phyloP scores from a whole-genome alignment of 1,284 basidiomycete species.

The Ceratobasidium sp. region DNA sequence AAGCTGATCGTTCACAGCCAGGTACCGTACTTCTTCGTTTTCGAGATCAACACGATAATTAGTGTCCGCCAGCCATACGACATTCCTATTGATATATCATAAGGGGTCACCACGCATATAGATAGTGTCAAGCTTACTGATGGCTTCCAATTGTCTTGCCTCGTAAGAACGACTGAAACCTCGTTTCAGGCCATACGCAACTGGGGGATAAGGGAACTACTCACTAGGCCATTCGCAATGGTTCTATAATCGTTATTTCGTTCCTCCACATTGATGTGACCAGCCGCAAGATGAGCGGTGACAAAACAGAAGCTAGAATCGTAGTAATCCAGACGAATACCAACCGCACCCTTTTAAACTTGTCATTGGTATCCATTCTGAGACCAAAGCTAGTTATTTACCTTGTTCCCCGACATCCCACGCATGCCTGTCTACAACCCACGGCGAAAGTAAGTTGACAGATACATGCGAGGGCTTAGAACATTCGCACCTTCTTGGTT shows the following conservation, averaged over 20 bases:
- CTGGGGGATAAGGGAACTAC: slow-evolving; percentile 73
- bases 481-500: slow-evolving; percentile 78
- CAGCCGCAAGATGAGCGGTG: slow-evolving; percentile 95
- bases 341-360: slow-evolving; percentile 67
- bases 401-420: slow-evolving; percentile 97
- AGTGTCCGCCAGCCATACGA: slow-evolving; percentile 94
- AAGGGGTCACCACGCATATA: background rate
- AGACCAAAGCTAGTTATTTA: background rate
- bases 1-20: slow-evolving; percentile 72
- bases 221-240: slow-evolving; percentile 74
- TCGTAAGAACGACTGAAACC: slow-evolving; percentile 14
- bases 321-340: slow-evolving; percentile 88
- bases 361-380: background rate
- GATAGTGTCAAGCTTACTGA: slow-evolving; percentile 73
- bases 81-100: slow-evolving; percentile 63
- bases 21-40: slow-evolving; percentile 79
- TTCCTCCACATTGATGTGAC: slow-evolving; percentile 88
- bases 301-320: slow-evolving; percentile 95
- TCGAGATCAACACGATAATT: slow-evolving; percentile 94
- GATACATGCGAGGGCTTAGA: background rate
- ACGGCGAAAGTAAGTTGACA: slow-evolving; percentile 27
- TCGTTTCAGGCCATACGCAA: background rate
- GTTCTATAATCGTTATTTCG: slow-evolving; percentile 94
- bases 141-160: slow-evolving; percentile 91
- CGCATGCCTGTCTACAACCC: slow-evolving; percentile 84